A percentile compares a stretch with the other conserved stretches of the same genome.
Conservation (phyloP, 2,329 filamentous ascomycete genomes). For the Pseudomassariella vexata region DNA sequence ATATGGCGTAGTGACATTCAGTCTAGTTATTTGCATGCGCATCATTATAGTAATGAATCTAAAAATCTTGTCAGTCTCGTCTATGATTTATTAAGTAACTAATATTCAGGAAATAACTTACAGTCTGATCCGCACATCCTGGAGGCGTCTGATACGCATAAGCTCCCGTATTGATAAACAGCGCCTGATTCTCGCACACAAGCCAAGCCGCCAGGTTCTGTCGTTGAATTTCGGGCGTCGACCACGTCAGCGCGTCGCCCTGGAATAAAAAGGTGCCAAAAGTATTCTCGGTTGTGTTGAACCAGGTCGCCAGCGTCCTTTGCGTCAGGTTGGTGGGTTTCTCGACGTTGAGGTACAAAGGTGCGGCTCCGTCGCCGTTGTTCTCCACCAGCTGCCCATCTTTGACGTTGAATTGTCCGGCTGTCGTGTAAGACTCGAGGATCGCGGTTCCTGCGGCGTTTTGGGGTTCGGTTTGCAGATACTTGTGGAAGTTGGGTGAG, state of each 20-base stretch:
- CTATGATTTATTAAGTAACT: too few relatives aligned
- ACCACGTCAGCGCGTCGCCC: slow-evolving; percentile 55
- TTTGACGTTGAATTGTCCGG: slow-evolving; percentile 52
- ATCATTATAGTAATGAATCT: slow-evolving; percentile 38
- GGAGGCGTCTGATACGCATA: slow-evolving; percentile 52
- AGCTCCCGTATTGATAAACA: slow-evolving; percentile 55
- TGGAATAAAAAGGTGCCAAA: slow-evolving; percentile 53
- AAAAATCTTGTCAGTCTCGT: background rate
- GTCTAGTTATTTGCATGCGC: slow-evolving; percentile 20
- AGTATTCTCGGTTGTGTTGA: slow-evolving; percentile 41
- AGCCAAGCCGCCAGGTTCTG: slow-evolving; percentile 55
- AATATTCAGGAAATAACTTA: slow-evolving; percentile 28
- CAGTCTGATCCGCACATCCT: slow-evolving; percentile 54
- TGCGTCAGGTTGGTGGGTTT: slow-evolving; percentile 37
- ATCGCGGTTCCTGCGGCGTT: slow-evolving; percentile 41
- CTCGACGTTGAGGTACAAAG: slow-evolving; percentile 42
- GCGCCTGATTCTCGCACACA: slow-evolving; percentile 43
- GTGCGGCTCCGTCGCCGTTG: slow-evolving; percentile 26
- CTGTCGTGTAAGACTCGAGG: slow-evolving; percentile 43
- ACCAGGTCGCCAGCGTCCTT: slow-evolving; percentile 44
- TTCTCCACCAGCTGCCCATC: slow-evolving; percentile 51
- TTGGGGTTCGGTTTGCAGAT: slow-evolving; percentile 42
- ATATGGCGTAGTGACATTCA: too few relatives aligned
- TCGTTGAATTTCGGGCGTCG: slow-evolving; percentile 36
- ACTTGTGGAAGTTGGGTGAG: slow-evolving; percentile 51